Conservation (phyloP, 345 rosid genomes). For the Syzygium aqueum region DNA sequence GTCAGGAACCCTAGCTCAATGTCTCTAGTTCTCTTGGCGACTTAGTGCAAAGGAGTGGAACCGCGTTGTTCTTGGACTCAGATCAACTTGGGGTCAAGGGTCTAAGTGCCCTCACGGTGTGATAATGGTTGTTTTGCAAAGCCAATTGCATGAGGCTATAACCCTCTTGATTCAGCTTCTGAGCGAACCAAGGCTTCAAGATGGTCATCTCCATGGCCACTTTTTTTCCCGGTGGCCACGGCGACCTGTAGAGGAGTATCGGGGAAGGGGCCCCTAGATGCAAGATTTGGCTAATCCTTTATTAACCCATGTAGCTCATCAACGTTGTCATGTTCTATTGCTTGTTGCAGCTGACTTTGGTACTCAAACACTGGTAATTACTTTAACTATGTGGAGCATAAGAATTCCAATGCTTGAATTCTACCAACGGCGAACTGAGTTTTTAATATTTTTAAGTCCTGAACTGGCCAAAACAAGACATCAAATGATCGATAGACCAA, state of each 20-base stretch:
- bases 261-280: background rate
- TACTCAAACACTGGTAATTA: no score
- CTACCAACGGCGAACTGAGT: background rate
- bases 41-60: background rate
- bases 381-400: no score
- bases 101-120: background rate
- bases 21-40: background rate
- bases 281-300: background rate
- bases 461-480: background rate
- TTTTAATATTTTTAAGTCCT: background rate
- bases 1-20: conserved; percentile 1
- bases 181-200: background rate
- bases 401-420: no score
- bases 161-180: background rate
- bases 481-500: background rate
- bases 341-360: background rate
- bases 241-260: fast-evolving
- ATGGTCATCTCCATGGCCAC: background rate
- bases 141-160: background rate
- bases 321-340: background rate
- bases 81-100: background rate
- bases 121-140: background rate
- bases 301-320: background rate
- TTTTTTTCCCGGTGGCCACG: background rate
- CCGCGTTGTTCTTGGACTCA: background rate